Evolutionary conservation across 176 grass and related monocot species (phyloP).

Genomic region (Carex myosuroides): DNA sequence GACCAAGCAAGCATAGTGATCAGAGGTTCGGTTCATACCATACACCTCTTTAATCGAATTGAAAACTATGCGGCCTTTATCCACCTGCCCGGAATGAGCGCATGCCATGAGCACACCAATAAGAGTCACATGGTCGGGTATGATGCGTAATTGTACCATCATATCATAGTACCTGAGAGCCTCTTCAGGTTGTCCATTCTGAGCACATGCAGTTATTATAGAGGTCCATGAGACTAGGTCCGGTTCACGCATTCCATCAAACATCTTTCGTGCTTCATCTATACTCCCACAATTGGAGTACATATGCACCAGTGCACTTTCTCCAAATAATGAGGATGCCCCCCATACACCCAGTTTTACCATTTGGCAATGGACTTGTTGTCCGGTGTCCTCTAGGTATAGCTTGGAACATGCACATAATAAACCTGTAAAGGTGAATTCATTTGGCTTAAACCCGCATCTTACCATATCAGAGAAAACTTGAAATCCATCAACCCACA

Average conservation of each 20-base stretch:
- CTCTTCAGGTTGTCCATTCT: conserved; percentile 66
- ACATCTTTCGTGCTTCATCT: conserved; percentile 43
- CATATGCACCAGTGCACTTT: conserved; percentile 63
- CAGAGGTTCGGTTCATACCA: conserved; percentile 39
- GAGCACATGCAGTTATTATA: conserved; percentile 54
- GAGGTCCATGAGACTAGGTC: conserved; percentile 76
- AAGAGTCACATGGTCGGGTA: conserved; percentile 57
- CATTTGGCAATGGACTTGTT: conserved; percentile 68
- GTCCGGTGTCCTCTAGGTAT: conserved; percentile 42
- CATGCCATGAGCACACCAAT: conserved; percentile 72
- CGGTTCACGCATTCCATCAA: conserved; percentile 31
- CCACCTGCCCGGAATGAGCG: conserved; percentile 62
- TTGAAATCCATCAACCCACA: conserved; percentile 44
- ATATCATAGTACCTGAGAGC: conserved; percentile 50
- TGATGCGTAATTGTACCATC: conserved; percentile 45
- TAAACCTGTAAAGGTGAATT: conserved; percentile 69
- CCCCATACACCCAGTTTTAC: conserved; percentile 30
- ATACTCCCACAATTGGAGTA: conserved; percentile 81
- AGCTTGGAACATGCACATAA: conserved; percentile 52
- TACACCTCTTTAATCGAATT: conserved; percentile 53
- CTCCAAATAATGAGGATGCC: conserved; percentile 40
- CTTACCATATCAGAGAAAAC: conserved; percentile 50
- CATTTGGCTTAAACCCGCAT: conserved; percentile 38
- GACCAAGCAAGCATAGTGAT: conserved; percentile 79
- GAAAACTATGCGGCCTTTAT: conserved; percentile 58